Evolutionary conservation across 2,329 filamentous ascomycete genomes (phyloP).

Genomic region (Herpotrichia juniperi): DNA sequence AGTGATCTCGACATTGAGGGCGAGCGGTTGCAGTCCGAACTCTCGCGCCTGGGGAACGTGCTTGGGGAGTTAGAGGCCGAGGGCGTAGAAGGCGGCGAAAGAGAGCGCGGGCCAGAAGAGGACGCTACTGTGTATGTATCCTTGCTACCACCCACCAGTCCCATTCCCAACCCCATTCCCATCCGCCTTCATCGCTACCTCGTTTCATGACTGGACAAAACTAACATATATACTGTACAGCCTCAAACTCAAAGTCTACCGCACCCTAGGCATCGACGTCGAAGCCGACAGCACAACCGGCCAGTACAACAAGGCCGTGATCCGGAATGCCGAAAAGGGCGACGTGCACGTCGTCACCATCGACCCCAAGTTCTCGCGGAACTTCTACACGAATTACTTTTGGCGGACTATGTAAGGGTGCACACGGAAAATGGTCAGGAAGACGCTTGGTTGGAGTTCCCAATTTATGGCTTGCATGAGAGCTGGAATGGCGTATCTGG

Average conservation of each 20-base stretch:
- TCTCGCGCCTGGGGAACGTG: constrained; percentile 74
- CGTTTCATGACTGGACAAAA: too few relatives aligned
- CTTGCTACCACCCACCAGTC: too few relatives aligned
- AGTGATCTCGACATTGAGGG: constrained; percentile 91
- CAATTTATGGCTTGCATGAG: too few relatives aligned
- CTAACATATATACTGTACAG: constrained; percentile 40
- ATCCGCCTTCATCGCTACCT: too few relatives aligned
- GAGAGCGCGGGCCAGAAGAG: constrained; percentile 54
- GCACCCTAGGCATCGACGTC: constrained; percentile 87
- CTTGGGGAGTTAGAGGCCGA: constrained; percentile 85
- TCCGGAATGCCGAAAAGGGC: constrained; percentile 83
- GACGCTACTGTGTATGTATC: constrained; percentile 55
- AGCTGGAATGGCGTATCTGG: too few relatives aligned
- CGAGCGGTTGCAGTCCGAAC: constrained; percentile 83
- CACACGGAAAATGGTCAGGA: background rate
- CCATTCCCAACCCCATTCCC: too few relatives aligned
- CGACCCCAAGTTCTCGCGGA: constrained; percentile 87
- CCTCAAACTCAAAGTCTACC: constrained; percentile 86
- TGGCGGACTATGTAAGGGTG: constrained; percentile 78
- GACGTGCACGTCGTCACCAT: constrained; percentile 96
- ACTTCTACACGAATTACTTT: constrained; percentile 95
- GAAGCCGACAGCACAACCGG: constrained; percentile 76
- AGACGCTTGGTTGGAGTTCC: too few relatives aligned
- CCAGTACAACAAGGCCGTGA: constrained; percentile 83
- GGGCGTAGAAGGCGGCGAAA: constrained; percentile 76